Conservation (phyloP, 352 stramenopile genomes). For the Globisporangium megalacanthum region DNA sequence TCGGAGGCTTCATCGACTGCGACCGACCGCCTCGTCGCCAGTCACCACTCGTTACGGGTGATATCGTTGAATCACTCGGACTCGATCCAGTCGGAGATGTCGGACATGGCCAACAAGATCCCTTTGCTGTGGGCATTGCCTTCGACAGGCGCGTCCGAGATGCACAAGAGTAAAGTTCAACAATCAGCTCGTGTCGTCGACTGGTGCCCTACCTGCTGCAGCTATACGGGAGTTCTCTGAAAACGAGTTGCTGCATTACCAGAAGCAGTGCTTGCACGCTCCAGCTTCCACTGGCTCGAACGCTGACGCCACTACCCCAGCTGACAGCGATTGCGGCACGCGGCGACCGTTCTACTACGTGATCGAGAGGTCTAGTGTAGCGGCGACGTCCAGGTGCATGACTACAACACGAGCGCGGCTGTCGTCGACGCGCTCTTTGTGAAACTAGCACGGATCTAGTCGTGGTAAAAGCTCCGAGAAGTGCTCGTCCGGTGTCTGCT, state of each 20-base stretch:
- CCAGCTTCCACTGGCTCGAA: slow-evolving; percentile 3
- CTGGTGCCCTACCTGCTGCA: not conserved
- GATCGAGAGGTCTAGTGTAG: slow-evolving; percentile 57
- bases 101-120: slow-evolving; percentile 41
- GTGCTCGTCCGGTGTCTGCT: slow-evolving; percentile 51
- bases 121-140: slow-evolving; percentile 27
- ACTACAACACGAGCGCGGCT: slow-evolving; percentile 71
- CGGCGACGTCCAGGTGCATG: slow-evolving; percentile 55
- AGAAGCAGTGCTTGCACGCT: slow-evolving; percentile 8
- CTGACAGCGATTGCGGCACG: slow-evolving; percentile 2
- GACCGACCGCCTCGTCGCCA: not conserved
- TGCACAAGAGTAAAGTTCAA: slow-evolving; percentile 13
- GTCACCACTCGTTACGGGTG: not conserved
- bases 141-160: slow-evolving; percentile 28
- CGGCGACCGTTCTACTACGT: slow-evolving; percentile 76
- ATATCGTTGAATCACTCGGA: slow-evolving; percentile 31
- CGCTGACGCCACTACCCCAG: not conserved
- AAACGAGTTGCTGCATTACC: slow-evolving; percentile 53
- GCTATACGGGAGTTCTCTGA: slow-evolving; percentile 37
- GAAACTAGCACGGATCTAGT: slow-evolving; percentile 51
- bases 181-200: slow-evolving; percentile 1
- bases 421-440: slow-evolving; percentile 53
- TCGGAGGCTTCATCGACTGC: not conserved
- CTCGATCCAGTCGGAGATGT: slow-evolving; percentile 71
- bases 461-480: slow-evolving; percentile 69